These are phyloP conservation scores for Colletotrichum sp. DNA, from an alignment of 2,329 filamentous ascomycete species.

Conservation along the genomic window DNA sequence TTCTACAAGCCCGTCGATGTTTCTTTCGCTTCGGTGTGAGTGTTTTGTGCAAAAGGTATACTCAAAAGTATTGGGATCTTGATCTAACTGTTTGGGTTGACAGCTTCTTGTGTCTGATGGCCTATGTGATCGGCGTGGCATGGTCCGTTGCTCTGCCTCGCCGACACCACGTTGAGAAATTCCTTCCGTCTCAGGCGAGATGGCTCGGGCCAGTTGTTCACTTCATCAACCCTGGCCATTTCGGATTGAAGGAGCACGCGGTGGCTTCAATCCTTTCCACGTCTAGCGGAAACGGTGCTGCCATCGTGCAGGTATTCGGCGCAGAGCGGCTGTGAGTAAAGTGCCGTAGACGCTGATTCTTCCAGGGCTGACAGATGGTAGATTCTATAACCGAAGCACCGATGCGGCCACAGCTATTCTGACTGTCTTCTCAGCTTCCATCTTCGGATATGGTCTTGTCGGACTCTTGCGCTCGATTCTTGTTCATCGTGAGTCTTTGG, in stretches of 20 bases:
- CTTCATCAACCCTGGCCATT: slow-evolving; percentile 18
- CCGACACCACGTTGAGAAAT: slow-evolving; percentile 16
- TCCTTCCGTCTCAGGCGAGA: slow-evolving; percentile 11
- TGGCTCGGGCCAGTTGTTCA: slow-evolving; percentile 15
- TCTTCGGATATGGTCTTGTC: slow-evolving; percentile 14
- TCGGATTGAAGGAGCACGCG: slow-evolving; percentile 18
- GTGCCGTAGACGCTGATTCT: rapidly evolving
- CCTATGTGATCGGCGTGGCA: slow-evolving; percentile 15
- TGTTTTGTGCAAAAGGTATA: not conserved
- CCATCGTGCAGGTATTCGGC: slow-evolving; percentile 14
- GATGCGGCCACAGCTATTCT: slow-evolving; percentile 14
- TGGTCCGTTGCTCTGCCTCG: slow-evolving; percentile 18
- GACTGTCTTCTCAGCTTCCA: slow-evolving; percentile 13
- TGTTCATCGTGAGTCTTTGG: not conserved
- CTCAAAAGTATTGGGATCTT: rapidly evolving
- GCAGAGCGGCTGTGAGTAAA: slow-evolving; percentile 6
- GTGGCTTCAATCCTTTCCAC: slow-evolving; percentile 18
- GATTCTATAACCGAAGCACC: slow-evolving; percentile 15
- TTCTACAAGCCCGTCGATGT: slow-evolving; percentile 19
- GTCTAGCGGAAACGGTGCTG: slow-evolving; percentile 16
- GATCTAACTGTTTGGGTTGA: not conserved
- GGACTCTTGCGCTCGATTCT: slow-evolving; percentile 9
- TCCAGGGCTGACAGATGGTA: not conserved
- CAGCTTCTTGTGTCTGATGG: slow-evolving; percentile 13
- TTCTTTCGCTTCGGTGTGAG: slow-evolving; percentile 13